Evolutionary conservation across 768 basidiomycete species (phyloP), one percentile per base, ranked within the genome.

Genomic region (Kwoniella heveanensis): DNA sequence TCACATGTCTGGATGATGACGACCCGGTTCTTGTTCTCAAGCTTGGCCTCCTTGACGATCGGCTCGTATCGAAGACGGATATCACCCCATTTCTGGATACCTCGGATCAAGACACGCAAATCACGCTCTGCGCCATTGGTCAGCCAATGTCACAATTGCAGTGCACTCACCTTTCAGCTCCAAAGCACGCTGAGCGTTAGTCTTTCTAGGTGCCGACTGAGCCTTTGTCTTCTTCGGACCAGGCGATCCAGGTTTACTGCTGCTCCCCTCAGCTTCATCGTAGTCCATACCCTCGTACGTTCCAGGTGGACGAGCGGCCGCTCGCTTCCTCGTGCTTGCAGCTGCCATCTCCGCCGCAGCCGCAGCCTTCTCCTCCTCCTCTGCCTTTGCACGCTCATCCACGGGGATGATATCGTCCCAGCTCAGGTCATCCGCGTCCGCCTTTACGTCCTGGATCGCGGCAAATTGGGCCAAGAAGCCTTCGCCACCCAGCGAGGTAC

Each of bases 371-470:
- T 91, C 88, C 68, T 94, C 93, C 27, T 85, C 85, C 64, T 92
- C 92, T 48, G 88, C 86, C 77, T 86, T 88, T 79, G 88, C 87
- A 6, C 96, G 88, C 73, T 92, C 92, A 24, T 94, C 92, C 9
- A 90, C 79, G 19, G 96, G 96, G 71, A 99, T 98, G 80, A 99
- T 98, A 65, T 98, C 96, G 77, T 99, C 96, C 96, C 96, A 99
- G 74, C 81, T 92, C 2, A 82, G 73, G 87, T 95, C 92, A 46
- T 61, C 60, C 26, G 59, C 60, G 82, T 98, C 95, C 77, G 93
- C 92, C 85, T 97, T 98, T 77, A 99, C 88, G 79, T 99, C 96
- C 80, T 92, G 96, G 69, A 98, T 91, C 54, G 88, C 88, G 22
- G 95, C 94, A 78, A 98, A 95, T 68, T 91, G 89, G 25, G 93